Evolutionary conservation across 2,329 filamentous ascomycete species (phyloP).

Genomic region (Hypoxylon sp.): DNA sequence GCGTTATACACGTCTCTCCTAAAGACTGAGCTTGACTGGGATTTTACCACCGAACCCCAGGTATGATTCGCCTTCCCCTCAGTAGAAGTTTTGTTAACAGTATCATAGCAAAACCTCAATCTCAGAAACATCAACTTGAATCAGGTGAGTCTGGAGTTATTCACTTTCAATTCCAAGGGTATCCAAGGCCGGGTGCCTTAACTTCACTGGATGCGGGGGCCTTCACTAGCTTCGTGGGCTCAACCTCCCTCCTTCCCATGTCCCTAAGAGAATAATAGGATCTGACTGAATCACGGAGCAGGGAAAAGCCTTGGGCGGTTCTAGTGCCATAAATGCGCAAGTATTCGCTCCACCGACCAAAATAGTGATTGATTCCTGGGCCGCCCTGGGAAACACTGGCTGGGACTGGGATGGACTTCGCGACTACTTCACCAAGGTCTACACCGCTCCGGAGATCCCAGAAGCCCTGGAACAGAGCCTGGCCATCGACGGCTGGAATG

Average conservation of each 20-base stretch:
- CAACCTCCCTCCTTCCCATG: too few species aligned
- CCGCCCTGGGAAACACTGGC: constrained; percentile 37
- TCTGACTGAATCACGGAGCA: background rate
- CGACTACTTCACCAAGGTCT: constrained; percentile 35
- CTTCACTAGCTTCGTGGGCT: too few species aligned
- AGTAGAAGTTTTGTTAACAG: background rate
- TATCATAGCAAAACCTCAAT: constrained; percentile 23
- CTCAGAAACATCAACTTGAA: constrained; percentile 28
- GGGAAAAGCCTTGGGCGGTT: constrained; percentile 41
- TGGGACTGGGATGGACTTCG: constrained; percentile 38
- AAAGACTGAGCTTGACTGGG: constrained; percentile 28
- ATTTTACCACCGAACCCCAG: constrained; percentile 26
- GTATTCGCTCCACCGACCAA: constrained; percentile 37
- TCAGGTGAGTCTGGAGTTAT: constrained; percentile 23
- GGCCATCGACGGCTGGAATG: constrained; percentile 20
- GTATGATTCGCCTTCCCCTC: constrained; percentile 6
- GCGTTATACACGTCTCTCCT: constrained; percentile 21
- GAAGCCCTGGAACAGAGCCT: constrained; percentile 27
- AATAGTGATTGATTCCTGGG: constrained; percentile 38
- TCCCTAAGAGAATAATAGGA: too few species aligned
- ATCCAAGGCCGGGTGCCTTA: too few species aligned
- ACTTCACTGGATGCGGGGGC: too few species aligned
- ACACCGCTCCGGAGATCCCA: constrained; percentile 24
- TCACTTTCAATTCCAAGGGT: background rate
- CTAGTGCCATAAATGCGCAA: constrained; percentile 40